These are phyloP conservation scores for Coccomyxa sp. DNA, from an alignment of 139 green algal genomes.

Conservation along the genomic window DNA sequence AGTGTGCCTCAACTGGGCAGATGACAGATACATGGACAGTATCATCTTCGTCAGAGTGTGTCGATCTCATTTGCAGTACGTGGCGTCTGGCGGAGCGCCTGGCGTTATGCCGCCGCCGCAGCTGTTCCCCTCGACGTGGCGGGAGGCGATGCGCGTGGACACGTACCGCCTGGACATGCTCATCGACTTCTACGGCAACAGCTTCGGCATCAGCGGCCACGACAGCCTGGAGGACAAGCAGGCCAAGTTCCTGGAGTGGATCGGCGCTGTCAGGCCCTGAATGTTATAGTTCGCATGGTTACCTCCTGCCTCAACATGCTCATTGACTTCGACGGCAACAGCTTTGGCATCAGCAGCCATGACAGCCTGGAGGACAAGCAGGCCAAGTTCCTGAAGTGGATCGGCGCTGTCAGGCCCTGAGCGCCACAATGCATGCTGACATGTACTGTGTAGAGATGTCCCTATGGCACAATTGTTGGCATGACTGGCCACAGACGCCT, in stretches of 20 bases:
- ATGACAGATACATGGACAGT: no score
- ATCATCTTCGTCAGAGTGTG: no score
- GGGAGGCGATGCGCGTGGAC: background rate
- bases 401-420: background rate
- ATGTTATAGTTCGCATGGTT: background rate
- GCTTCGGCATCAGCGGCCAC: background rate
- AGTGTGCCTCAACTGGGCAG: no score
- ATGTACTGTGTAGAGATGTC: background rate
- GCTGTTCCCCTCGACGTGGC: background rate
- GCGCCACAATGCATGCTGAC: background rate
- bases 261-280: background rate
- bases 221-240: background rate
- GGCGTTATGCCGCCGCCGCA: background rate
- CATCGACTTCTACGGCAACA: background rate
- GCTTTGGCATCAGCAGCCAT: background rate
- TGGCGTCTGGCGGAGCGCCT: background rate
- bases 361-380: background rate
- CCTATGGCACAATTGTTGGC: background rate
- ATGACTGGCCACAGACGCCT: background rate
- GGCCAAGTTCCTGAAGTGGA: background rate
- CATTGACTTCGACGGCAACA: background rate
- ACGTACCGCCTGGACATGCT: background rate
- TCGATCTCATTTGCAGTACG: background rate
- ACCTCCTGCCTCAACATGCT: background rate
- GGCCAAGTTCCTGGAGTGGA: background rate